Evolutionary conservation across 192 early-diverging fungal genomes (phyloP).

Genomic region (Martensiomyces pterosporus): DNA sequence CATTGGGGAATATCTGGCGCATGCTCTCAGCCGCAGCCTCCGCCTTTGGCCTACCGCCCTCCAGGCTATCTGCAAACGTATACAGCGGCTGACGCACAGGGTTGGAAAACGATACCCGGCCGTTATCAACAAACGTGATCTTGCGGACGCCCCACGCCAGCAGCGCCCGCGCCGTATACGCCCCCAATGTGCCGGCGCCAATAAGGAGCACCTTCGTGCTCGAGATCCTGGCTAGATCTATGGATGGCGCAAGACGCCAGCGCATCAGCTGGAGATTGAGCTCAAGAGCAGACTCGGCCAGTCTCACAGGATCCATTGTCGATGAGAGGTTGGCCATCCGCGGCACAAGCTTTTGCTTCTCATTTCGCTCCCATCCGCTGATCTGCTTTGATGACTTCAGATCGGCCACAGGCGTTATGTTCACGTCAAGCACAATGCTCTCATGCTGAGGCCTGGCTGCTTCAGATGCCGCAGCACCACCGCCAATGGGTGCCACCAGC

Average conservation of each 20-base stretch:
- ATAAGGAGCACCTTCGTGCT: slow-evolving; percentile 77
- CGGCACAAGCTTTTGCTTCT: slow-evolving; percentile 70
- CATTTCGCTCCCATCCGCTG: slow-evolving; percentile 93
- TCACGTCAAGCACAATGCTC: slow-evolving; percentile 34
- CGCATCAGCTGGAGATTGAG: slow-evolving; percentile 96
- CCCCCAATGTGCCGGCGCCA: slow-evolving; percentile 93
- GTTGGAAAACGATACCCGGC: slow-evolving; percentile 90
- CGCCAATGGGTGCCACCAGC: neutral
- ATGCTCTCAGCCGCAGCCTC: slow-evolving; percentile 76
- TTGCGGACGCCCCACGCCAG: slow-evolving; percentile 91
- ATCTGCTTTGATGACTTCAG: slow-evolving; percentile 20
- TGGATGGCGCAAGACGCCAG: slow-evolving; percentile 83
- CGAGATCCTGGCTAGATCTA: slow-evolving; percentile 78
- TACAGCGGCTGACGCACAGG: slow-evolving; percentile 94
- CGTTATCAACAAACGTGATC: slow-evolving; percentile 94
- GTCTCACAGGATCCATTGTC: slow-evolving; percentile 80
- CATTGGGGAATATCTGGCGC: slow-evolving; percentile 72
- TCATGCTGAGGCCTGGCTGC: slow-evolving; percentile 15
- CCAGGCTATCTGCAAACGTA: slow-evolving; percentile 81
- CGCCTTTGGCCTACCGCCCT: slow-evolving; percentile 86
- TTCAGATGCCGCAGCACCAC: slow-evolving; percentile 5
- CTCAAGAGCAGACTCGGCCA: slow-evolving; percentile 88
- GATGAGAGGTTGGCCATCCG: slow-evolving; percentile 79
- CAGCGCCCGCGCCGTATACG: slow-evolving; percentile 82
- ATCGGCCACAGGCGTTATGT: slow-evolving; percentile 12